Evolutionary conservation across 345 rosid species (phyloP), one percentile per base, ranked within the genome.

Genomic region (Euphorbia peplus): DNA sequence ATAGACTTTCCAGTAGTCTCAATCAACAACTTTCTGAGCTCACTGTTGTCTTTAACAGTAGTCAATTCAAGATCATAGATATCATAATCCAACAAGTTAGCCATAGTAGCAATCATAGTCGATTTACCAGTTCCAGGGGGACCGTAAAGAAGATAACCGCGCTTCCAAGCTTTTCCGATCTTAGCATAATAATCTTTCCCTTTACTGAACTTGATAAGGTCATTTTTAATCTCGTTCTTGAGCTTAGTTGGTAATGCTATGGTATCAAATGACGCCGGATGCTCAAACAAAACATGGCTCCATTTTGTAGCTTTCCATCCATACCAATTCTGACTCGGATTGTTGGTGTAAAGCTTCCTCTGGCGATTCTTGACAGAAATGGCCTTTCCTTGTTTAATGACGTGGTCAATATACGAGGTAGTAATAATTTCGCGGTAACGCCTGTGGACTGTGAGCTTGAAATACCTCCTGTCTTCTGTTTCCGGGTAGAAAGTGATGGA

Each of bases 101-200:
- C 72, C 68, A 75, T 75, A 47, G 79, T 72, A 24, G 75, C 79
- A 44, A 75, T 60, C 79, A 75, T 53, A 29, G 75, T 70, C 3
- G 75, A 70, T 16, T 75, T 75, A 5, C 79, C 75, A 4, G 79
- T 70, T 18, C 79, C 75, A 1, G 79, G 72, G 24, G 75, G 75
- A 41, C 75, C 75, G 26, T 66, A 70, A 35, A 75, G 28, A n/a
- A 75, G 51, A 37, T 75, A 75, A 3, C 79, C 64, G 56, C 75
- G 21, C 50, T 67, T 67, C 70, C 70, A 67, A 8, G 70, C 24
- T 15, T 25, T 53, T 5, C 70, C 62, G 41, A 54, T n/a, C 13
- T 18, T 67, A 5, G 35, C 30, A 10, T 67, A 67, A 8, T 13
- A 54, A 3, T 54, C 52, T 28, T 67, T 54, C 15, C 51, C n/a